A percentile compares a stretch with the other conserved stretches of the same genome.
Conservation (phyloP, 768 basidiomycete genomes). For the Tephrocybe rancida region DNA sequence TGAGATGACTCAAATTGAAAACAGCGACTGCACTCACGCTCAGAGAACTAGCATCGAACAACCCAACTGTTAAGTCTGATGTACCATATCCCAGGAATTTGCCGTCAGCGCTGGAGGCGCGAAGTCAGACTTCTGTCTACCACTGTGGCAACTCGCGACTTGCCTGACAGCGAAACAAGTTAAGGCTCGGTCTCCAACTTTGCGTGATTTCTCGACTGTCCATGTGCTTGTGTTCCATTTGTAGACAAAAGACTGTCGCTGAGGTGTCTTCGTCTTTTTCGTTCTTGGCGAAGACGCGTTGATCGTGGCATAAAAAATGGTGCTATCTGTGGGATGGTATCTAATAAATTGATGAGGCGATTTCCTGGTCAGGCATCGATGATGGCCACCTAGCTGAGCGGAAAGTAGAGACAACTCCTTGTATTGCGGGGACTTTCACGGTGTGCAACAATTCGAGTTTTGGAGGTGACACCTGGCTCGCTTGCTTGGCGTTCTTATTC, state of each 20-base stretch:
- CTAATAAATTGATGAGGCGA: slow-evolving; percentile 33
- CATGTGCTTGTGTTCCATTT: slow-evolving; percentile 78
- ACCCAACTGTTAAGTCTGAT: slow-evolving; percentile 82
- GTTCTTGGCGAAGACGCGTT: slow-evolving; percentile 69
- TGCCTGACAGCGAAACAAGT: slow-evolving; percentile 92
- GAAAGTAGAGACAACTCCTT: slow-evolving; percentile 58
- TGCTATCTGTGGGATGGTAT: slow-evolving; percentile 53
- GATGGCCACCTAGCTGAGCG: slow-evolving; percentile 55
- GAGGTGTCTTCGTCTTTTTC: slow-evolving; percentile 51
- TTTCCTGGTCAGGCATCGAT: background rate
- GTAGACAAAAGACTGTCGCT: slow-evolving; percentile 63
- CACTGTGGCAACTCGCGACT: slow-evolving; percentile 16
- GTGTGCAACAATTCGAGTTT: slow-evolving; percentile 44
- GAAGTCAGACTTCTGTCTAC: background rate
- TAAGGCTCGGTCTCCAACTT: slow-evolving; percentile 76
- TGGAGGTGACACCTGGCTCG: slow-evolving; percentile 5
- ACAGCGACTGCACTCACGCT: slow-evolving; percentile 48
- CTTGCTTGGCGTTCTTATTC: slow-evolving; percentile 23
- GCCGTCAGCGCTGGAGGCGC: slow-evolving; percentile 68
- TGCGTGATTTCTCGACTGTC: slow-evolving; percentile 65
- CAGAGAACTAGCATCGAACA: slow-evolving; percentile 79
- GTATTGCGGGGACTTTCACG: slow-evolving; percentile 54
- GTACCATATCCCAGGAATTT: slow-evolving; percentile 83
- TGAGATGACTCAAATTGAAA: slow-evolving; percentile 2
- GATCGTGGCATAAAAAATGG: slow-evolving; percentile 67